These are phyloP conservation scores for Begonia fuchsioides DNA, from an alignment of 306 rosid genomes.

Conservation along the genomic window DNA sequence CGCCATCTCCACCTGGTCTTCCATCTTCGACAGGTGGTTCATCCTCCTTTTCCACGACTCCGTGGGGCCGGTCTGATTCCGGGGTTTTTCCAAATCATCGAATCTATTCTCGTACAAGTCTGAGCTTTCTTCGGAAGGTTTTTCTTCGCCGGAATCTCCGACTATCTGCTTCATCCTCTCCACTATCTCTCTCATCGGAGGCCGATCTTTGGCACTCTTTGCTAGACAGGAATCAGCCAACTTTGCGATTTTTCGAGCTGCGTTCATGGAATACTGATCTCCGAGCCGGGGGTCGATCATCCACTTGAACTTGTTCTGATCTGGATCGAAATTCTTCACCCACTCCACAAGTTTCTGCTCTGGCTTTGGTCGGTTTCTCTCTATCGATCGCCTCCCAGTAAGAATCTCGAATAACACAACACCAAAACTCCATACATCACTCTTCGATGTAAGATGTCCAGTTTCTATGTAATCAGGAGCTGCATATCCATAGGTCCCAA, in stretches of 20 bases:
- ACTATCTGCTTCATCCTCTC: conserved; percentile 52
- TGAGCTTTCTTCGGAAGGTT: conserved; percentile 12
- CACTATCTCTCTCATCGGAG: conserved; percentile 49
- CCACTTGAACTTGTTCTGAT: conserved; percentile 32
- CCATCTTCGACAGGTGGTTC: conserved; percentile 74
- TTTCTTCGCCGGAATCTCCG: conserved; percentile 19
- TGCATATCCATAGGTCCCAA: conserved; percentile 83
- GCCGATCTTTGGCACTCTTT: conserved; percentile 61
- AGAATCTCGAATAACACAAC: conserved; percentile 72
- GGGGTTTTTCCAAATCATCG: conserved; percentile 14
- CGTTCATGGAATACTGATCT: conserved; percentile 27
- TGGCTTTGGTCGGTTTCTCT: conserved; percentile 47
- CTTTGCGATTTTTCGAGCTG: conserved; percentile 33
- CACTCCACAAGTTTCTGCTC: conserved; percentile 78
- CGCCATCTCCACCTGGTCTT: conserved; percentile 50
- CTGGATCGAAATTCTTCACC: conserved; percentile 55
- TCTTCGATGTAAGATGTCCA: conserved; percentile 76
- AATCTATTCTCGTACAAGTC: conserved; percentile 19
- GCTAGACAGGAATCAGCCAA: conserved; percentile 51
- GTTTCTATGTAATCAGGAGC: conserved; percentile 85
- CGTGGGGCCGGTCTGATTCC: conserved; percentile 13
- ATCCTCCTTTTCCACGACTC: conserved; percentile 59
- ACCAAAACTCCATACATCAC: conserved; percentile 85
- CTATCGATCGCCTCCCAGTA: conserved; percentile 59
- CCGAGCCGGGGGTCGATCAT: conserved; percentile 61